These are phyloP conservation scores for Arthrobotrys sphaeroides DNA, from an alignment of 2,329 filamentous ascomycete species.

Conservation along the genomic window DNA sequence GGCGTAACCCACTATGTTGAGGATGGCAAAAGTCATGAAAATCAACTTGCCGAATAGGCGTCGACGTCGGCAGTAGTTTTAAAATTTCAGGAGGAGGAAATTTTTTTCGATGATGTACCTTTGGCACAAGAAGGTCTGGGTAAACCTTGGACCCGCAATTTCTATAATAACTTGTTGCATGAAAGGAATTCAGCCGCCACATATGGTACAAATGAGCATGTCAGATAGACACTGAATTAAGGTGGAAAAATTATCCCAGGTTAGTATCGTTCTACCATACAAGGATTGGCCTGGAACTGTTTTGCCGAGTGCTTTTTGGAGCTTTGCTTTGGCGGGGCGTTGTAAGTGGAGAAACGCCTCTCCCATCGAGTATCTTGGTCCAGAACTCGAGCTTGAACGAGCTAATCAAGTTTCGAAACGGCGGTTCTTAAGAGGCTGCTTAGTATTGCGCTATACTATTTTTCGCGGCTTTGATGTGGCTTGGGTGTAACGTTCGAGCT, in stretches of 20 bases:
- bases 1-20: conserved; percentile 1
- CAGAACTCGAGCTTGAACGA: conserved; percentile 36
- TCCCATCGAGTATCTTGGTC: conserved; percentile 8
- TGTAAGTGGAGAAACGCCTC: conserved; percentile 35
- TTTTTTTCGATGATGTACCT: conserved; percentile 18
- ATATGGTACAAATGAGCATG: conserved; percentile 1
- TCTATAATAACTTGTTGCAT: conserved; percentile 41
- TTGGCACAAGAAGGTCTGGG: conserved; percentile 1
- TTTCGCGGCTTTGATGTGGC: not conserved
- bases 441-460: not conserved
- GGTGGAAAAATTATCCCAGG: conserved; percentile 23
- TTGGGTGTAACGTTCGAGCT: not conserved
- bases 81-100: conserved; percentile 25
- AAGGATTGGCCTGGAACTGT: conserved; percentile 29
- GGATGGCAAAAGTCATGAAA: conserved; percentile 11
- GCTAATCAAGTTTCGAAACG: conserved; percentile 39
- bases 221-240: conserved; percentile 18
- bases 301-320: conserved; percentile 2
- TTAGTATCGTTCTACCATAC: conserved; percentile 1
- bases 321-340: conserved; percentile 31
- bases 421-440: conserved; percentile 26
- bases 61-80: conserved; percentile 17
- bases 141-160: conserved; percentile 40
- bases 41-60: not conserved
- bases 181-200: conserved; percentile 48